These are phyloP conservation scores for Globisporangium carolinianum DNA, from an alignment of 352 stramenopile species.

Conservation along the genomic window DNA sequence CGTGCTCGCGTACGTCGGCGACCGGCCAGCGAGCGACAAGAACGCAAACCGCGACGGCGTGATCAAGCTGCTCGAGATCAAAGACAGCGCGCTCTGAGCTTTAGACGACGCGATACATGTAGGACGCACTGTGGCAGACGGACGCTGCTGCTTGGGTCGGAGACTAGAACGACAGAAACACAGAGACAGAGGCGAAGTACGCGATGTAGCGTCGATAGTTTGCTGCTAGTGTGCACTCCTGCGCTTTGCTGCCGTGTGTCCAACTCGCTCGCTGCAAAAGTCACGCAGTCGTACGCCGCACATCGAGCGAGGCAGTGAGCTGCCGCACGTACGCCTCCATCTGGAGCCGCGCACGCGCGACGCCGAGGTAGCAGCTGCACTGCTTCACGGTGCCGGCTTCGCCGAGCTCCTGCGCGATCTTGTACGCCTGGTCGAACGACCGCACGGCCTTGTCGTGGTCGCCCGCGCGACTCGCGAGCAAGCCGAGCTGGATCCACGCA, in stretches of 20 bases:
- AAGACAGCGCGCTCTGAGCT: constrained; percentile 17
- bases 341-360: constrained; percentile 58
- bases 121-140: background rate
- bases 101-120: too few relatives aligned
- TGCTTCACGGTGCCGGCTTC: constrained; percentile 66
- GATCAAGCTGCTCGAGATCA: constrained; percentile 82
- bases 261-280: background rate
- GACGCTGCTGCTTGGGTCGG: background rate
- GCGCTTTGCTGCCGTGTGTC: background rate
- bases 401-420: constrained; percentile 58
- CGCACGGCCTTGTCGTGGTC: constrained; percentile 66
- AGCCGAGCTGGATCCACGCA: constrained; percentile 81
- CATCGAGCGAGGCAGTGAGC: constrained; percentile 22
- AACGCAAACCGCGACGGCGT: constrained; percentile 76
- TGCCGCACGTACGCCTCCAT: constrained; percentile 53
- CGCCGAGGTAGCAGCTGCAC: constrained; percentile 74
- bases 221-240: background rate
- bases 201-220: background rate
- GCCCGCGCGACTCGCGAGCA: constrained; percentile 49
- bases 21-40: constrained; percentile 69
- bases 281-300: constrained; percentile 5
- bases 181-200: background rate
- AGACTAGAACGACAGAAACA: background rate
- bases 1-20: constrained; percentile 76
- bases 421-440: constrained; percentile 76